Base-by-base conservation (phyloP, 768 basidiomycete species). In the Pleurotus pulmonarius region DNA sequence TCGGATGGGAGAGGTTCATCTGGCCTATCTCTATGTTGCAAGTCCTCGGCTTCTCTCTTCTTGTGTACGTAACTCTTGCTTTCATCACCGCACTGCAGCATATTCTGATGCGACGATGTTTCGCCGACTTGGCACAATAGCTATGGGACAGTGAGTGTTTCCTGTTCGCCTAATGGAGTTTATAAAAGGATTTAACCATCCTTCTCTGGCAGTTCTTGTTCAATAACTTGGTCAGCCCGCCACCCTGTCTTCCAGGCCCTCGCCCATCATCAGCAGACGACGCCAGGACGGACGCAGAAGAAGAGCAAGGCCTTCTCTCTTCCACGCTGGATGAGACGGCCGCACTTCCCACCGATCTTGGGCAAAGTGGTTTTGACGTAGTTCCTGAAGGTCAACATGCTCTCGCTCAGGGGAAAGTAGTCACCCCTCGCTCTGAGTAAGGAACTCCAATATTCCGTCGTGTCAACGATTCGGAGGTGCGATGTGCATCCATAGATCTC, bases 1-100 rank as follows among this genome's bases (percentile, higher is more conserved):
- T 97, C 22, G 94, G 95, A 3, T 98, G 95, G 95, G 95, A 98
- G 72, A 79, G 76, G 58, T 75, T 98, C 34, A 62, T 91, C 20
- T 90, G 83, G 73, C 94, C 94, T 5, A 83, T 88, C 59, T 91
- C 91, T 1, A 66, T 94, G 52, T 68, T 95, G 11, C 94, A 96
- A 70, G 83, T 96, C 54, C 63, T 80, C 16, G 93, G 94, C 3
- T 99, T 99, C 70, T 83, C 79, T 5, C 72, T 98, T 45, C 79
- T 99, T 57, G 95, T 98, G 85, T 96, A 76, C 75, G 90, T 83
- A 43, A 61, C 66, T 41, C 56, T 52, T 38, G 37, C 18, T 41
- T 20, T 8, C 16, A 22, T 24, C 9, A 13, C 16, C 39, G 45
- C 22, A 41, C 6, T 39, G 41, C 24, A 58, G 58, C 56, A 46